Percentiles rank a stretch among this genome's conserved stretches.
Conservation (phyloP, 805 yeast species). For the Grigorovia yakushimaensis region DNA sequence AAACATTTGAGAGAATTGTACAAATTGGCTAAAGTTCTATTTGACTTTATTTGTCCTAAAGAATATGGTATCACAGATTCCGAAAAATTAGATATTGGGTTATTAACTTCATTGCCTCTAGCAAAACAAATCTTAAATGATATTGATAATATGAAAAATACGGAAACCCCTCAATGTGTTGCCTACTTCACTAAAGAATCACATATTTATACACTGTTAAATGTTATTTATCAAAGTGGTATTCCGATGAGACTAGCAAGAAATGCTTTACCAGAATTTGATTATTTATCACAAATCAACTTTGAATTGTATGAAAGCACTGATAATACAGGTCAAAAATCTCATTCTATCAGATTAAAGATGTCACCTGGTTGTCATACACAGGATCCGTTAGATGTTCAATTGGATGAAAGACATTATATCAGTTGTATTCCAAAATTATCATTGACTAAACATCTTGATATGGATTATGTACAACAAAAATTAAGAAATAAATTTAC, state of each 20-base stretch:
- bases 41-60: constrained; percentile 97
- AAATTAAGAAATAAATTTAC: constrained; percentile 71
- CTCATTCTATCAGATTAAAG: constrained; percentile 84
- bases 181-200: constrained; percentile 94
- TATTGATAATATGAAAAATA: constrained; percentile 65
- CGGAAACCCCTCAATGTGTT: constrained; percentile 74
- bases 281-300: constrained; percentile 85
- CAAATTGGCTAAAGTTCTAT: constrained; percentile 80
- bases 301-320: constrained; percentile 86
- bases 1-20: constrained; percentile 80
- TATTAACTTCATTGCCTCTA: constrained; percentile 85
- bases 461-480: constrained; percentile 78
- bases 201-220: constrained; percentile 87
- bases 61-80: constrained; percentile 95
- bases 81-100: constrained; percentile 92
- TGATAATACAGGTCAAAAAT: constrained; percentile 60
- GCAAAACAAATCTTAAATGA: constrained; percentile 81
- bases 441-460: constrained; percentile 84
- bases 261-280: constrained; percentile 92
- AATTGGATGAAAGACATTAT: constrained; percentile 90
- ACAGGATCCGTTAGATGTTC: constrained; percentile 94
- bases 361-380: constrained; percentile 98
- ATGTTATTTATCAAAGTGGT: constrained; percentile 83
- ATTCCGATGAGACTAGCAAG: constrained; percentile 92
- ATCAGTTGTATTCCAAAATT: constrained; percentile 92